phyloP scores from a whole-genome alignment of 345 rosid genomes.

The Orychophragmus violaceus region DNA sequence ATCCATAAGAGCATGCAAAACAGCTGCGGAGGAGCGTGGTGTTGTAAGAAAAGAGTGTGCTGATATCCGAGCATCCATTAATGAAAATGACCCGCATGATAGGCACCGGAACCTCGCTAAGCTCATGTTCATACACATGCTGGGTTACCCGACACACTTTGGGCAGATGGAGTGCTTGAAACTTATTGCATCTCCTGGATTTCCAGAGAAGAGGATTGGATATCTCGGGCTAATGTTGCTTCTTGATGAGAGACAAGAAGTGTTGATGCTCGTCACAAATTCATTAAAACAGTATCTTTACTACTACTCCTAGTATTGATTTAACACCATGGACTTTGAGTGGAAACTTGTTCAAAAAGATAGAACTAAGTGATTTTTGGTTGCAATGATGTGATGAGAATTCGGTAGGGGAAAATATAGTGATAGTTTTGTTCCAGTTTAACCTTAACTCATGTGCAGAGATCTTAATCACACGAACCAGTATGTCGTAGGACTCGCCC shows the following conservation, averaged over 20 bases:
- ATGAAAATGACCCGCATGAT: conserved; percentile 85
- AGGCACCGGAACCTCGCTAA: conserved; percentile 96
- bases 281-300: conserved; percentile 99
- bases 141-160: conserved; percentile 99
- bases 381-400: neutral
- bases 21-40: conserved; percentile 98
- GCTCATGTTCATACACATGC: conserved; percentile 99
- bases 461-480: conserved; percentile 97
- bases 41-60: conserved; percentile 99
- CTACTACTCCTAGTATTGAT: neutral
- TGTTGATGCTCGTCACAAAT: conserved; percentile 96
- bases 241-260: conserved; percentile 99
- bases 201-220: conserved; percentile 99
- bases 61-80: conserved; percentile 79
- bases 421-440: neutral
- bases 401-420: neutral
- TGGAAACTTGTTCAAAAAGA: neutral
- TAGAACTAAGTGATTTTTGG: neutral
- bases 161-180: conserved; percentile 99
- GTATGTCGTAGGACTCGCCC: conserved; percentile 97
- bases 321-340: neutral
- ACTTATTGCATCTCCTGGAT: conserved; percentile 89
- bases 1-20: conserved; percentile 94
- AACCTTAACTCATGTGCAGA: conserved; percentile 67
- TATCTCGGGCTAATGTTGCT: conserved; percentile 97